Conservation (phyloP, 2,329 filamentous ascomycete genomes). For the Aspergillus tamarii region DNA sequence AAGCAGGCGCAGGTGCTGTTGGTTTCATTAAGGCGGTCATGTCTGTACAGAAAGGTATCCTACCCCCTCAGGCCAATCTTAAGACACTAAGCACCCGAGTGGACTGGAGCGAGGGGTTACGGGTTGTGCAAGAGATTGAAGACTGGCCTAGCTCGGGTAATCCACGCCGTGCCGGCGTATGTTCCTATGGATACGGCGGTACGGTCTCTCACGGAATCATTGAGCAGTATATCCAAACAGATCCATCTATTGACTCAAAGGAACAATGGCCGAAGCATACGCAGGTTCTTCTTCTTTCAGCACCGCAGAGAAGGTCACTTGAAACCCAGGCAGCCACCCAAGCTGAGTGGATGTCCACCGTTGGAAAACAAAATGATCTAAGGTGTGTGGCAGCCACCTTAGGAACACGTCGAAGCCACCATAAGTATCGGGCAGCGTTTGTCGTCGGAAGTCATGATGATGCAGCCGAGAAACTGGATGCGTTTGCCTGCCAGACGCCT, state of each 20-base stretch:
- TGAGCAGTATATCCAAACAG: conserved; percentile 21
- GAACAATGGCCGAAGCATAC: neutral
- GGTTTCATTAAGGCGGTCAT: conserved; percentile 33
- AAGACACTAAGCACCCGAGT: conserved; percentile 37
- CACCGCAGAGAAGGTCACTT: neutral
- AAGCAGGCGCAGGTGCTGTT: conserved; percentile 32
- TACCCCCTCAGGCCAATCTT: conserved; percentile 39
- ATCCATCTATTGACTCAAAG: neutral
- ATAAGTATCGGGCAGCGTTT: conserved; percentile 1
- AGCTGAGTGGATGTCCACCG: neutral
- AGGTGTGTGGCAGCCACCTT: neutral
- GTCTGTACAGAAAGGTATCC: conserved; percentile 25
- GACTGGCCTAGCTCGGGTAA: conserved; percentile 22
- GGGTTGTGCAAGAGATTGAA: conserved; percentile 27
- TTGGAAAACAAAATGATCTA: neutral
- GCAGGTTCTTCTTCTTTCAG: neutral
- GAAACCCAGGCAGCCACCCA: neutral
- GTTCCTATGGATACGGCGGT: conserved; percentile 40
- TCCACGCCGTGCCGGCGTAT: conserved; percentile 31
- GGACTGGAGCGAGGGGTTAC: conserved; percentile 32
- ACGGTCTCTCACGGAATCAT: conserved; percentile 40
- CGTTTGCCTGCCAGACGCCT: neutral
- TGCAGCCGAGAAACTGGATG: conserved; percentile 16
- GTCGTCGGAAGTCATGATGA: neutral
- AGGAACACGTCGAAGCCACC: neutral